phyloP scores from a whole-genome alignment of 1,139 yeast genomes.

The Yamadazyma epiphylla region DNA sequence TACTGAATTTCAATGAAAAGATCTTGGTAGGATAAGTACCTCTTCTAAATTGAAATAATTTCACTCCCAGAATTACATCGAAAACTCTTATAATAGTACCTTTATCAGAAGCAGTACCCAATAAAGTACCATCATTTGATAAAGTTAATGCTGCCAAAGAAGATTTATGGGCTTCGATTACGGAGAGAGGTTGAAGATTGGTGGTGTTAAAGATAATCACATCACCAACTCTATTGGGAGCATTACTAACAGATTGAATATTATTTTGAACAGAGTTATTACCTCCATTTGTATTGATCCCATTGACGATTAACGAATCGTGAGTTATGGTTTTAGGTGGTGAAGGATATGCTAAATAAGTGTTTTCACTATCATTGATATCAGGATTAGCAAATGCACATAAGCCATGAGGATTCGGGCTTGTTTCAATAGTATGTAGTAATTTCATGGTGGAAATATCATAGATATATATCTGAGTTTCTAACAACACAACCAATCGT shows the following conservation, averaged over 20 bases:
- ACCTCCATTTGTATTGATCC: constrained; percentile 46
- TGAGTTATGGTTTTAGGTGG: constrained; percentile 56
- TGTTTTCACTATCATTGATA: constrained; percentile 38
- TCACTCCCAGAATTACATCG: constrained; percentile 76
- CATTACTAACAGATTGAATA: constrained; percentile 41
- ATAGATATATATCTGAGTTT: constrained; percentile 83
- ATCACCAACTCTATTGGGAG: constrained; percentile 70
- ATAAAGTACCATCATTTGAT: constrained; percentile 73
- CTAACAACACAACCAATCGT: constrained; percentile 72
- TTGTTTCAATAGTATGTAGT: constrained; percentile 82
- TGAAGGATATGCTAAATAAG: constrained; percentile 83
- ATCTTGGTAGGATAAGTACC: constrained; percentile 93
- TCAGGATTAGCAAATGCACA: constrained; percentile 67
- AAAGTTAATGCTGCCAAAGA: constrained; percentile 75
- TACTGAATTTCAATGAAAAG: constrained; percentile 78
- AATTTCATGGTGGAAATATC: constrained; percentile 86
- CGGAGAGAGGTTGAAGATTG: constrained; percentile 78
- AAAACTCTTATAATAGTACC: constrained; percentile 92
- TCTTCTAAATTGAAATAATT: constrained; percentile 84
- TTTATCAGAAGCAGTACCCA: constrained; percentile 93
- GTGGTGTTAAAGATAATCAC: constrained; percentile 79
- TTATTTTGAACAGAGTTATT: constrained; percentile 39
- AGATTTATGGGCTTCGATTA: constrained; percentile 90
- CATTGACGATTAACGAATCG: constrained; percentile 39
- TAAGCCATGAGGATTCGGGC: constrained; percentile 60